These are phyloP conservation scores for Colletotrichum caudatum DNA, from an alignment of 2,329 filamentous ascomycete genomes.

Conservation along the genomic window DNA sequence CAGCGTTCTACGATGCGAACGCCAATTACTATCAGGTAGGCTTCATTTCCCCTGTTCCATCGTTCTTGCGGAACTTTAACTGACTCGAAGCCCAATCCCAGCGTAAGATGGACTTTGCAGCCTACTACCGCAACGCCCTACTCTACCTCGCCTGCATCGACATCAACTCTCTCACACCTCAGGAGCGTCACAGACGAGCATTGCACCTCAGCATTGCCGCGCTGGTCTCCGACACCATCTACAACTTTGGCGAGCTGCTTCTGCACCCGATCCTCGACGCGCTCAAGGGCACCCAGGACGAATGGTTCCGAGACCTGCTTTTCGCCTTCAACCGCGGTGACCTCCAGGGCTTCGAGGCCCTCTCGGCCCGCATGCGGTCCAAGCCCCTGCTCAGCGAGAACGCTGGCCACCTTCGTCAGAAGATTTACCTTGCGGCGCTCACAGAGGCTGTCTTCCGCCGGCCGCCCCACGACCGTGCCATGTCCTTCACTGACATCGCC, in stretches of 20 bases:
- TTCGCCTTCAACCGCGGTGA: slow-evolving; percentile 98
- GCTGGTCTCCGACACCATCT: slow-evolving; percentile 93
- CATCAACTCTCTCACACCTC: slow-evolving; percentile 76
- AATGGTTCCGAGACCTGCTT: slow-evolving; percentile 94
- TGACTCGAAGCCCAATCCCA: slow-evolving; percentile 53
- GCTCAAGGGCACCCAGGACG: slow-evolving; percentile 76
- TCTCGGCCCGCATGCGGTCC: slow-evolving; percentile 83
- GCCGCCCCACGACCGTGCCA: slow-evolving; percentile 92
- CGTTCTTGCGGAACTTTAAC: slow-evolving; percentile 6
- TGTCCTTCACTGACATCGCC: slow-evolving; percentile 90
- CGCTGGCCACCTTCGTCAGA: slow-evolving; percentile 89
- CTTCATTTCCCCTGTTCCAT: slow-evolving; percentile 19
- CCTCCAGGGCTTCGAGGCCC: slow-evolving; percentile 84
- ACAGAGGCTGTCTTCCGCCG: slow-evolving; percentile 97
- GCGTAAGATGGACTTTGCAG: slow-evolving; percentile 89
- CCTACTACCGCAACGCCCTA: slow-evolving; percentile 97
- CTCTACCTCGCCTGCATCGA: slow-evolving; percentile 98
- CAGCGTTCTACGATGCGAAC: slow-evolving; percentile 95
- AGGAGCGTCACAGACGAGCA: slow-evolving; percentile 84
- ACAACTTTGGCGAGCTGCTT: slow-evolving; percentile 99
- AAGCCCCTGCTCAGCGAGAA: slow-evolving; percentile 85
- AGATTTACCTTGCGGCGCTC: slow-evolving; percentile 95
- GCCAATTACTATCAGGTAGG: slow-evolving; percentile 89
- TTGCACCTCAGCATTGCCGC: slow-evolving; percentile 95
- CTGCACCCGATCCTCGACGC: slow-evolving; percentile 95